phyloP scores from a whole-genome alignment of 495 filamentous ascomycete species.

The Talaromyces nanjingensis region DNA sequence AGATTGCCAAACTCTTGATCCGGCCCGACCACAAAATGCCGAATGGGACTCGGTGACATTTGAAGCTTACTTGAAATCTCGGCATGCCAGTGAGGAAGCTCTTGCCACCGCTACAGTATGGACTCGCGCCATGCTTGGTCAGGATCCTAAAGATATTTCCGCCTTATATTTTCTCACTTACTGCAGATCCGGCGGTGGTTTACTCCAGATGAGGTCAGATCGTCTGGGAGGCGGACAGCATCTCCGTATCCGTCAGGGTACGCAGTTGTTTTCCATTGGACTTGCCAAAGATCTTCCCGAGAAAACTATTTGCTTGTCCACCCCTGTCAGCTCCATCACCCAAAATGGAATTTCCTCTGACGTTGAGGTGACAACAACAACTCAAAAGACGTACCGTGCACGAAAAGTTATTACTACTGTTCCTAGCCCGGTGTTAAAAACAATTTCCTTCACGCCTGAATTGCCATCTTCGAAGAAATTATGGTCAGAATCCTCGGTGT shows the following conservation, averaged over 20 bases:
- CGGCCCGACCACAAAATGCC: slow-evolving; percentile 11
- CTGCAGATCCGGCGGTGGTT: slow-evolving; percentile 33
- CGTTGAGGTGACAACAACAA: neutral
- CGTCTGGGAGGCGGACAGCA: slow-evolving; percentile 32
- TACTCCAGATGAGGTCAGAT: slow-evolving; percentile 22
- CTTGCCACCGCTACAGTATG: slow-evolving; percentile 27
- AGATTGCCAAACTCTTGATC: neutral
- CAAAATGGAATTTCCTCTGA: neutral
- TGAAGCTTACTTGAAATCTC: slow-evolving; percentile 18
- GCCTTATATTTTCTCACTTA: slow-evolving; percentile 40
- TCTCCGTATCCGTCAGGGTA: slow-evolving; percentile 30
- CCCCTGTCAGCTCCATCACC: slow-evolving; percentile 11
- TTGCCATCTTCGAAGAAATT: slow-evolving; percentile 18
- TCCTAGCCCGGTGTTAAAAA: slow-evolving; percentile 24
- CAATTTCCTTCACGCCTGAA: slow-evolving; percentile 25
- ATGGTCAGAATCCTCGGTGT: slow-evolving; percentile 11
- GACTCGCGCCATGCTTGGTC: slow-evolving; percentile 34
- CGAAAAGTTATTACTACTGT: slow-evolving; percentile 30
- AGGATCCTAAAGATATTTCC: slow-evolving; percentile 33
- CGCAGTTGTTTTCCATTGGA: slow-evolving; percentile 23
- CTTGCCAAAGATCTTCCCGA: slow-evolving; percentile 13
- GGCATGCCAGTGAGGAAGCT: slow-evolving; percentile 15
- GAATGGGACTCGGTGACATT: slow-evolving; percentile 27
- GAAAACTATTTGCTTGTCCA: neutral
- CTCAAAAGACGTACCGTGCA: slow-evolving; percentile 8